Evolutionary conservation across 495 filamentous ascomycete species (phyloP).

Genomic region (Ramalina intermedia): DNA sequence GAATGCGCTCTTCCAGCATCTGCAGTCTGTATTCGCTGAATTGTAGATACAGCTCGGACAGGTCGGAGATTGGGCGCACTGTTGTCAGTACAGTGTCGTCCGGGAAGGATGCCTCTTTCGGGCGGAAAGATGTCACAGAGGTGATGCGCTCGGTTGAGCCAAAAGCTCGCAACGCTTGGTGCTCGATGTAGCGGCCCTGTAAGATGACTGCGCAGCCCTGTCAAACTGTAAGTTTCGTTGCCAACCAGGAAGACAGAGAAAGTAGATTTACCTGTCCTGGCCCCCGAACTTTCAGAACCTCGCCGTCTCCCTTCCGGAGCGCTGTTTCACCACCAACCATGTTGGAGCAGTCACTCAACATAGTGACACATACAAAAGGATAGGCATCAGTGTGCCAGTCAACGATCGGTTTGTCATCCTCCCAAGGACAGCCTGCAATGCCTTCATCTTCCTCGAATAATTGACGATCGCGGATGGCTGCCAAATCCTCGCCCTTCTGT

Average conservation of each 20-base stretch:
- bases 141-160: constrained; percentile 54
- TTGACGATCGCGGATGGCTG: constrained; percentile 22
- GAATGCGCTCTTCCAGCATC: constrained; percentile 47
- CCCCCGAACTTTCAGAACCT: constrained; percentile 52
- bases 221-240: constrained; percentile 1
- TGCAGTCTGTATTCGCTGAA: constrained; percentile 57
- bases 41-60: constrained; percentile 55
- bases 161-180: constrained; percentile 50
- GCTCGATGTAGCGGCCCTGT: constrained; percentile 59
- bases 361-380: constrained; percentile 63
- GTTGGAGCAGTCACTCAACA: constrained; percentile 54
- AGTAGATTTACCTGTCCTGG: constrained; percentile 42
- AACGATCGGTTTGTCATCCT: constrained; percentile 51
- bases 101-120: constrained; percentile 37
- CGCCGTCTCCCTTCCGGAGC: constrained; percentile 42
- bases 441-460: constrained; percentile 31
- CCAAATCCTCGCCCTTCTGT: constrained; percentile 35
- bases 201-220: constrained; percentile 55
- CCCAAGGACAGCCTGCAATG: constrained; percentile 37
- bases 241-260: not conserved
- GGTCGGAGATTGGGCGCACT: constrained; percentile 48
- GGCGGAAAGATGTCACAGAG: constrained; percentile 60
- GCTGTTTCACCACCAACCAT: constrained; percentile 67
- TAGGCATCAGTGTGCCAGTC: constrained; percentile 66
- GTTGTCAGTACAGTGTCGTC: constrained; percentile 56